phyloP scores from a whole-genome alignment of 176 grass and related monocot species.

The Poa annua region DNA sequence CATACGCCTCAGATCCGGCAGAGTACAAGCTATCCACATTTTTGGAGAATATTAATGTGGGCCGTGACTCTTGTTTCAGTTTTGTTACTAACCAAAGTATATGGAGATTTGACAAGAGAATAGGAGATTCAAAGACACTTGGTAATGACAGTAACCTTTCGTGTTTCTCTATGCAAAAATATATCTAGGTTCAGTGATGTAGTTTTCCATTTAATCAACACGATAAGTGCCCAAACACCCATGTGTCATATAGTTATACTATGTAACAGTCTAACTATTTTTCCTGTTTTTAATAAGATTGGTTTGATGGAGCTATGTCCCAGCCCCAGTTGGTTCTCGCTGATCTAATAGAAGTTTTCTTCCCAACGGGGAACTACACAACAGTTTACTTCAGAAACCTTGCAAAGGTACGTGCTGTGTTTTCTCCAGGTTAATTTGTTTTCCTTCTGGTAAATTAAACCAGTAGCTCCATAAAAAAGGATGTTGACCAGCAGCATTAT shows the following conservation, averaged over 20 bases:
- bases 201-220: background rate
- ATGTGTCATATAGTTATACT: background rate
- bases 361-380: slow-evolving; percentile 80
- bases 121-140: slow-evolving; percentile 53
- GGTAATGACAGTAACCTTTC: slow-evolving; percentile 58
- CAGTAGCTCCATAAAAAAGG: background rate
- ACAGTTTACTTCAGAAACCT: slow-evolving; percentile 91
- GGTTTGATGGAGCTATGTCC: slow-evolving; percentile 90
- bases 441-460: slow-evolving; percentile 20
- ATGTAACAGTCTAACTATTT: slow-evolving; percentile 28
- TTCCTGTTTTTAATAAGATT: slow-evolving; percentile 59
- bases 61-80: slow-evolving; percentile 61
- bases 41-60: slow-evolving; percentile 77
- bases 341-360: slow-evolving; percentile 86
- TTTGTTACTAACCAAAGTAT: slow-evolving; percentile 79
- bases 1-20: slow-evolving; percentile 54
- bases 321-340: slow-evolving; percentile 93
- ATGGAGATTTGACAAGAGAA: slow-evolving; percentile 91
- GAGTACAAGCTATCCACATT: slow-evolving; percentile 85
- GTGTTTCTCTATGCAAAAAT: slow-evolving; percentile 21
- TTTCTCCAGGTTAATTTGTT: slow-evolving; percentile 19
- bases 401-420: slow-evolving; percentile 56
- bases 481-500: slow-evolving; percentile 19
- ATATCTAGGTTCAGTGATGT: background rate
- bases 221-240: slow-evolving; percentile 1